Base-by-base conservation (phyloP, 139 green algal genomes). In the Micractinium conductrix region DNA sequence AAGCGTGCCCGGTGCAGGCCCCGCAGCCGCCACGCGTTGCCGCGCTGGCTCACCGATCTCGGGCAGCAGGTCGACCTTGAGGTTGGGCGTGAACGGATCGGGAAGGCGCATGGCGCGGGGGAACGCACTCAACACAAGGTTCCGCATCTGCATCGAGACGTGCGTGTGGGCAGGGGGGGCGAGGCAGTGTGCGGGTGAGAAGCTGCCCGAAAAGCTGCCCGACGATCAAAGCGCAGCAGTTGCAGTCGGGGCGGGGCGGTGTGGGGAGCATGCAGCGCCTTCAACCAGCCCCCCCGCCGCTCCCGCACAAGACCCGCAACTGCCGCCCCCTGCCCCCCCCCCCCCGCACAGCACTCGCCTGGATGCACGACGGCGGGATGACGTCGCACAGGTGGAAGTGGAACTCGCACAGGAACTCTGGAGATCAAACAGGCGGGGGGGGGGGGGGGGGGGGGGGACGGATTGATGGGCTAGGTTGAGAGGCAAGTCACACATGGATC, bases 401-500 rank as follows among this genome's bases (percentile, higher is more conserved):
- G 86, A 98, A 93, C 88, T 99, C 94, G 90, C 97, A 99, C 80
- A 99, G 94, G 91, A 99, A 99, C 93, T 99, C 97, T 14, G n/a
- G n/a, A n/a, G n/a, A n/a, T n/a, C n/a, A n/a, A n/a, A n/a, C n/a
- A n/a, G n/a, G n/a, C n/a, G n/a, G n/a, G n/a, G n/a, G n/a, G n/a
- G n/a, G n/a, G n/a, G n/a, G n/a, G n/a, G n/a, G n/a, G n/a, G n/a
- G n/a, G n/a, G n/a, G n/a, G n/a, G n/a, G n/a, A n/a, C n/a, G n/a
- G n/a, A n/a, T n/a, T n/a, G n/a, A n/a, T n/a, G n/a, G n/a, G n/a
- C n/a, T n/a, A n/a, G n/a, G n/a, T n/a, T n/a, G n/a, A n/a, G n/a
- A n/a, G n/a, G n/a, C n/a, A n/a, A n/a, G n/a, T n/a, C n/a, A n/a
- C n/a, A n/a, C n/a, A n/a, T n/a, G n/a, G n/a, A n/a, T n/a, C n/a